Evolutionary conservation across 441 rosid genomes (phyloP), one percentile per base, ranked within the genome.

Genomic region (Erysimum cheiri): DNA sequence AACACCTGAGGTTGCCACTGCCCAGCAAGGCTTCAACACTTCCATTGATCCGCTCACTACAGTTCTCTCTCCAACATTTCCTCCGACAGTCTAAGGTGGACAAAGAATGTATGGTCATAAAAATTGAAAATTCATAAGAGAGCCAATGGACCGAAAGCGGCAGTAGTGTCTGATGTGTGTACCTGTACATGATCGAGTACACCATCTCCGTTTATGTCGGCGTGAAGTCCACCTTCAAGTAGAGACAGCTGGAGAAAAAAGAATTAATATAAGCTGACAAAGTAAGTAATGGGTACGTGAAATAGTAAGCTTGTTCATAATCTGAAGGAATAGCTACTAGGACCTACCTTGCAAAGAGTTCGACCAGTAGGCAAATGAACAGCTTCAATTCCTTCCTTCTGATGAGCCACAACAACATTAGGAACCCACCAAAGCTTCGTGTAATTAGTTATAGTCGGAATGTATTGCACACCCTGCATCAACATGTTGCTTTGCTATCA

Each of bases 181-280:
- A 91, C 99, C 97, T 91, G 99, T 29, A 96, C 98, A 85, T 93
- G 97, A 83, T 96, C 99, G 35, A 96, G 92, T 71, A 96, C 97
- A 64, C 99, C 99, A 72, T 96, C 99, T 61, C 99, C 99, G 58
- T 96, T 93, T 63, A 96, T 87, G 83, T 96, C 99, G 31, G 98
- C 99, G 84, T 96, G 99, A 79, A 96, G 97, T 62, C 99, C 98
- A 41, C 99, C 99, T 87, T 93, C 98, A 78, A 69, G 97, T 53
- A 96, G 89, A 83, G 90, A 95, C 80, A 96, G 97, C 99, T 93
- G 83, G 62, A 54, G 61, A 72, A 24, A 61, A 58, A 66, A 32
- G 67, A 49, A 17, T 17, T 36, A 2, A 65, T 33, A 40, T 33
- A 70, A 65, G 63, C 46, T 60, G 31, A 11, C 37, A 36, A 17